Evolutionary conservation across 1,284 basidiomycete species (phyloP), one percentile per base, ranked within the genome.

Genomic region (Naganishia cerealis): DNA sequence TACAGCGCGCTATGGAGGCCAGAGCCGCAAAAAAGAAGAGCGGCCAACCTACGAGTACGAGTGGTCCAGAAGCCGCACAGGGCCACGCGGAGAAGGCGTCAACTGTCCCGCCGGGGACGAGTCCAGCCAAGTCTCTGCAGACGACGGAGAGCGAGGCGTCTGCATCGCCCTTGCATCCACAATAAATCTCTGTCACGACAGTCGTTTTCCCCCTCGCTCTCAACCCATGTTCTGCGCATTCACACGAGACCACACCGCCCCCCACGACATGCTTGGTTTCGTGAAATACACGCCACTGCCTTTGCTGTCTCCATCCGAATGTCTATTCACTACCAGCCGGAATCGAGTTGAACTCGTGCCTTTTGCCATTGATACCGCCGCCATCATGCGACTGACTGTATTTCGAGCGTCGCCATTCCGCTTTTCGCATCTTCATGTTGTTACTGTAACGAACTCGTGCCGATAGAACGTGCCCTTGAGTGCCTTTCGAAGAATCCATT

Each of bases 1-100:
- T 94, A 12, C 81, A 81, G 16, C 79, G 78, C 12, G 89, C 90
- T 2, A 78, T 92, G 29, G 83, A 84, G 39, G 81, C 81, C 73
- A 77, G 83, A 38, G 78, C 77, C 8, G 72, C 71, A 18, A 75
- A 77, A 55, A 67, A 65, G 67, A 50, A 62, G 38, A 55, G 8
- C 16, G 69, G 69, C 12, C 52, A 48, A 36, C 40, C 58, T 43
- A 43, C 43, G 26, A 70, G 69, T 43, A 52, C 46, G 12, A 67
- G 69, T 58, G 69, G 59, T 26, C 61, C 69, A 6, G 66, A 70
- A 50, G 39, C 63, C 16, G 46, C 40, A n/a, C 52, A 65, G 36
- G 67, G 61, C 4, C 58, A 62, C 38, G 58, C 67, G 2, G 55
- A 57, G 13, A 57, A 57, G 36, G 55, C 55, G 5, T 13, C 29